Evolutionary conservation across 768 basidiomycete genomes (phyloP).

Genomic region (Russula olivacea): DNA sequence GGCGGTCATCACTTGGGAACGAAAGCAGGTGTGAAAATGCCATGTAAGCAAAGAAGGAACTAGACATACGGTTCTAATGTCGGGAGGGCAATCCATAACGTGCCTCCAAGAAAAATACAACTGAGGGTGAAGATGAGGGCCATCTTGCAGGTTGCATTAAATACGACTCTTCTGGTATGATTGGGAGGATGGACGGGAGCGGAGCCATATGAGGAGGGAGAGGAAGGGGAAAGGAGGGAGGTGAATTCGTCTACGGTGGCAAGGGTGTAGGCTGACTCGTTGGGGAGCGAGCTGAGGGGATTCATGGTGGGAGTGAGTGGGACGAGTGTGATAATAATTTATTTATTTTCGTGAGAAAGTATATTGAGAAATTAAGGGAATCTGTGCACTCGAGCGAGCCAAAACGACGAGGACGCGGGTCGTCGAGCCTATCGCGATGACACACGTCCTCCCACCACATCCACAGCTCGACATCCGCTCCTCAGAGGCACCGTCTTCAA

Average conservation of each 20-base stretch:
- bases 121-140: slow-evolving; percentile 67
- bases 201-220: slow-evolving; percentile 18
- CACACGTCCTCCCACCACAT: slow-evolving; percentile 45
- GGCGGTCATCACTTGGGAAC: slow-evolving; percentile 62
- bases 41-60: neutral
- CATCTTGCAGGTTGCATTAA: slow-evolving; percentile 83
- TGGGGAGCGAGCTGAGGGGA: slow-evolving; percentile 28
- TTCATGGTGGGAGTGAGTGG: neutral
- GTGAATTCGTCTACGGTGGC: slow-evolving; percentile 41
- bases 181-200: slow-evolving; percentile 33
- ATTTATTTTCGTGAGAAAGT: slow-evolving; percentile 16
- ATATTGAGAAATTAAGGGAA: neutral
- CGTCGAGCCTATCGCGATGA: slow-evolving; percentile 33
- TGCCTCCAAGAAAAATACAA: slow-evolving; percentile 63
- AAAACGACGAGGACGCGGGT: slow-evolving; percentile 21
- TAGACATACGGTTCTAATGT: slow-evolving; percentile 65
- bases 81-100: slow-evolving; percentile 77
- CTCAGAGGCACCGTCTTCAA: slow-evolving; percentile 52
- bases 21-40: neutral
- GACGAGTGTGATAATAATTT: neutral
- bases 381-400: slow-evolving; percentile 12
- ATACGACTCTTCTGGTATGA: slow-evolving; percentile 51
- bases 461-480: slow-evolving; percentile 39
- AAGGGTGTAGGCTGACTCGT: slow-evolving; percentile 57
- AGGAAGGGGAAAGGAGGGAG: slow-evolving; percentile 27